Conservation (phyloP, 2,329 filamentous ascomycete species). For the Didymella exigua region DNA sequence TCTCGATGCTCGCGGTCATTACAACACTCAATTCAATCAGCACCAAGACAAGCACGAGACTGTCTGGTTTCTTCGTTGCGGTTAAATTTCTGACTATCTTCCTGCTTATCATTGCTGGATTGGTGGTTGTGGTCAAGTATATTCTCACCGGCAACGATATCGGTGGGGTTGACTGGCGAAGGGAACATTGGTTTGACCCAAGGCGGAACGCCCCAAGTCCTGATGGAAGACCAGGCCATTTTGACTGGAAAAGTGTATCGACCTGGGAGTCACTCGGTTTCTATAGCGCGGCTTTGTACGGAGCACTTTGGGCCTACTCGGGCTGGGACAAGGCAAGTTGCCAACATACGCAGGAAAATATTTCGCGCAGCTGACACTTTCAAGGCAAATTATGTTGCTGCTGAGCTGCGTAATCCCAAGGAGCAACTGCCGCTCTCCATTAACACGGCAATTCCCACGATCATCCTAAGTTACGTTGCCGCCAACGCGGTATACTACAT, state of each 20-base stretch:
- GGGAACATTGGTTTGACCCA: slow-evolving; percentile 40
- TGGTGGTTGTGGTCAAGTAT: slow-evolving; percentile 43
- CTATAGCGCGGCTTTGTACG: slow-evolving; percentile 62
- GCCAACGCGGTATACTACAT: slow-evolving; percentile 69
- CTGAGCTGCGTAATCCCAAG: slow-evolving; percentile 41
- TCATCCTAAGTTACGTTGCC: slow-evolving; percentile 64
- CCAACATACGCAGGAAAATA: slow-evolving; percentile 7
- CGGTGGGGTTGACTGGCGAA: slow-evolving; percentile 44
- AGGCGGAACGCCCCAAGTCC: slow-evolving; percentile 32
- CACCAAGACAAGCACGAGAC: slow-evolving; percentile 50
- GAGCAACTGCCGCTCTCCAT: slow-evolving; percentile 64
- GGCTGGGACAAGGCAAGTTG: slow-evolving; percentile 46
- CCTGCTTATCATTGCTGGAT: slow-evolving; percentile 43
- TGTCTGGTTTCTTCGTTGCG: slow-evolving; percentile 48
- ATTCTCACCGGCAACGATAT: slow-evolving; percentile 32
- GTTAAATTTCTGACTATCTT: slow-evolving; percentile 46
- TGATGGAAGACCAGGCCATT: slow-evolving; percentile 31
- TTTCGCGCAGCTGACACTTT: background rate
- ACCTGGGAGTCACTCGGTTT: slow-evolving; percentile 66
- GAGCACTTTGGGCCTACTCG: slow-evolving; percentile 43
- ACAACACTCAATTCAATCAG: slow-evolving; percentile 52
- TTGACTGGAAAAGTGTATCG: slow-evolving; percentile 49
- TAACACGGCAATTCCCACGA: slow-evolving; percentile 66
- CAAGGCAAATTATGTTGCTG: slow-evolving; percentile 48
- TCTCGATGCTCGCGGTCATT: slow-evolving; percentile 49